Evolutionary conservation across 148 eudicot species (phyloP).

Genomic region (Camellia granthamiana): DNA sequence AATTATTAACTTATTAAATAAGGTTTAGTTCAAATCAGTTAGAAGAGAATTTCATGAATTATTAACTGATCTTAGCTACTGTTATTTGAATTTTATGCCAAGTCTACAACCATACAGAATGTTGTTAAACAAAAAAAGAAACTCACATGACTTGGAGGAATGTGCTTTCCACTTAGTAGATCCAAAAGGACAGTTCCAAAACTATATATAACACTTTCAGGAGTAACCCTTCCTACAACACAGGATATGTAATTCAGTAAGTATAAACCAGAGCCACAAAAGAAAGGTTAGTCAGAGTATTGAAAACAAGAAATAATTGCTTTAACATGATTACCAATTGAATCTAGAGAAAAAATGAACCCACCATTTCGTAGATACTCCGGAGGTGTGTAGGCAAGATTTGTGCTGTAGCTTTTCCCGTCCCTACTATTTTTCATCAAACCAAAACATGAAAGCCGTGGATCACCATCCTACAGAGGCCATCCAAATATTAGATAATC

Average conservation of each 20-base stretch:
- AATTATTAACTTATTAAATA: neutral
- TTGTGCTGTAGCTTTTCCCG: slow-evolving; percentile 84
- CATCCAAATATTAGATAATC: slow-evolving; percentile 7
- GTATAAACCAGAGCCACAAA: slow-evolving; percentile 5
- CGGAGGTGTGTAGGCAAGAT: slow-evolving; percentile 90
- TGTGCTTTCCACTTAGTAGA: slow-evolving; percentile 86
- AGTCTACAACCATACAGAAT: neutral
- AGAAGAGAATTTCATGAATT: neutral
- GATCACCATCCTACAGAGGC: slow-evolving; percentile 69
- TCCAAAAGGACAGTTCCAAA: slow-evolving; percentile 88
- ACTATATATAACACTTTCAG: slow-evolving; percentile 82
- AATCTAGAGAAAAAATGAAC: neutral
- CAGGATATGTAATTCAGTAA: slow-evolving; percentile 6
- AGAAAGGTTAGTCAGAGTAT: neutral
- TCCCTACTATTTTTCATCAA: slow-evolving; percentile 87
- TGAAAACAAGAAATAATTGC: neutral
- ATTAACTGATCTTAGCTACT: neutral
- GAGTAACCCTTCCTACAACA: slow-evolving; percentile 77
- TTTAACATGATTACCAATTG: neutral
- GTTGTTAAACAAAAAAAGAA: neutral
- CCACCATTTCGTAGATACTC: slow-evolving; percentile 85
- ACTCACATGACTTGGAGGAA: slow-evolving; percentile 93
- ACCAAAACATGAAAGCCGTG: slow-evolving; percentile 87
- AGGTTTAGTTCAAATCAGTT: neutral
- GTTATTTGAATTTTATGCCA: too few relatives aligned